phyloP scores from a whole-genome alignment of 768 basidiomycete species.

The Pisolithus albus region DNA sequence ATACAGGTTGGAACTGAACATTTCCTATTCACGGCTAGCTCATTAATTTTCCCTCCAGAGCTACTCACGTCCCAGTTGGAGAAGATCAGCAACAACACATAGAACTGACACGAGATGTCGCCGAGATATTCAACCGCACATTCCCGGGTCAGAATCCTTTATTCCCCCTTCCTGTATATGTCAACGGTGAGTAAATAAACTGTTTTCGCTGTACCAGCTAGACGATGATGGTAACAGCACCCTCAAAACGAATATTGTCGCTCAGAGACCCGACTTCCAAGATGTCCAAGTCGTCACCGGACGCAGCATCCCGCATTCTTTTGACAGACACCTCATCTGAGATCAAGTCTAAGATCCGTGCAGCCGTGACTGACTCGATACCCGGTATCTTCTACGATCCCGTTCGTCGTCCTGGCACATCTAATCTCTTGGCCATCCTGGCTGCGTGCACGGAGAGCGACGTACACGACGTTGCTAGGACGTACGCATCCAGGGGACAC shows the following conservation, averaged over 20 bases:
- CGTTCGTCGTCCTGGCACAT: conserved; percentile 64
- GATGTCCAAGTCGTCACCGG: conserved; percentile 92
- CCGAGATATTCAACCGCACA: conserved; percentile 74
- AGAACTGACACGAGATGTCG: conserved; percentile 80
- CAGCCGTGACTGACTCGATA: conserved; percentile 82
- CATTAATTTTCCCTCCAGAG: conserved; percentile 34
- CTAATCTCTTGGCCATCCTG: conserved; percentile 76
- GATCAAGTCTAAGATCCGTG: conserved; percentile 66
- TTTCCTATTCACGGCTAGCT: not conserved
- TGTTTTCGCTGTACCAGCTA: not conserved
- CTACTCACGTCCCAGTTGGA: conserved; percentile 92
- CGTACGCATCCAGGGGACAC: conserved; percentile 52
- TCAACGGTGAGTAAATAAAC: conserved; percentile 55
- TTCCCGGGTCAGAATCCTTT: conserved; percentile 42
- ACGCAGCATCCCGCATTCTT: conserved; percentile 73
- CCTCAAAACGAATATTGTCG: conserved; percentile 76
- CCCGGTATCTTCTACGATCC: conserved; percentile 78
- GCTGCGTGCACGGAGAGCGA: conserved; percentile 59
- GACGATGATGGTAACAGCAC: conserved; percentile 40
- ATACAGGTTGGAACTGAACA: conserved; percentile 53
- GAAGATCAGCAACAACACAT: conserved; percentile 96
- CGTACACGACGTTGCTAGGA: conserved; percentile 37
- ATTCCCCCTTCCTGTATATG: conserved; percentile 67
- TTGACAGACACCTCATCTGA: conserved; percentile 64
- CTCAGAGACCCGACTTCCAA: conserved; percentile 80